phyloP scores from a whole-genome alignment of 495 filamentous ascomycete genomes.

The Xylaria nigripes region DNA sequence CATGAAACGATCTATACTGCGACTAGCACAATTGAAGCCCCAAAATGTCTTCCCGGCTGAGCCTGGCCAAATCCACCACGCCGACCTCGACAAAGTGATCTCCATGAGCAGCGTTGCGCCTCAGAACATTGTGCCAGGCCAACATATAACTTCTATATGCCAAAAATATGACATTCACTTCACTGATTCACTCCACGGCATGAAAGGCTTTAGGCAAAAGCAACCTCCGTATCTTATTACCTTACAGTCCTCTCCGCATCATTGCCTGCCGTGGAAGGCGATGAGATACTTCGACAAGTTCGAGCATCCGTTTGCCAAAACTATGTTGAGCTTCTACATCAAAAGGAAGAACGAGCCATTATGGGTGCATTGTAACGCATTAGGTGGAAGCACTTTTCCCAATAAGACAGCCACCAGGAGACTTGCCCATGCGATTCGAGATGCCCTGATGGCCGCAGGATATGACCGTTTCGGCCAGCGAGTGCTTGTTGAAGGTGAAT shows the following conservation, averaged over 20 bases:
- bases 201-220: not conserved
- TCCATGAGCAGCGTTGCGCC: not conserved
- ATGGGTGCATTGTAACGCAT: constrained; percentile 38
- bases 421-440: constrained; percentile 44
- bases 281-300: constrained; percentile 23
- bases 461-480: constrained; percentile 46
- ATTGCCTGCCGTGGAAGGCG: constrained; percentile 18
- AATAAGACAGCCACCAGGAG: constrained; percentile 44
- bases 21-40: constrained; percentile 4
- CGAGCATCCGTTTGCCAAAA: constrained; percentile 30
- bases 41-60: not conserved
- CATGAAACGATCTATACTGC: constrained; percentile 15
- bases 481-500: constrained; percentile 6
- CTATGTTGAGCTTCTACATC: constrained; percentile 22
- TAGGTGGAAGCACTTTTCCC: constrained; percentile 41
- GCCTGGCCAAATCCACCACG: not conserved
- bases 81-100: not conserved
- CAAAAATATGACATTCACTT: constrained; percentile 11
- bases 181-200: not conserved
- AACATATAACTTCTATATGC: constrained; percentile 8
- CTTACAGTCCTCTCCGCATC: constrained; percentile 6
- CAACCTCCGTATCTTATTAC: constrained; percentile 6
- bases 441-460: constrained; percentile 48
- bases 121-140: constrained; percentile 9
- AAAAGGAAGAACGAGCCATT: constrained; percentile 30